Conservation (phyloP, 108 stramenopile genomes). For the Skeletonema grethae region DNA sequence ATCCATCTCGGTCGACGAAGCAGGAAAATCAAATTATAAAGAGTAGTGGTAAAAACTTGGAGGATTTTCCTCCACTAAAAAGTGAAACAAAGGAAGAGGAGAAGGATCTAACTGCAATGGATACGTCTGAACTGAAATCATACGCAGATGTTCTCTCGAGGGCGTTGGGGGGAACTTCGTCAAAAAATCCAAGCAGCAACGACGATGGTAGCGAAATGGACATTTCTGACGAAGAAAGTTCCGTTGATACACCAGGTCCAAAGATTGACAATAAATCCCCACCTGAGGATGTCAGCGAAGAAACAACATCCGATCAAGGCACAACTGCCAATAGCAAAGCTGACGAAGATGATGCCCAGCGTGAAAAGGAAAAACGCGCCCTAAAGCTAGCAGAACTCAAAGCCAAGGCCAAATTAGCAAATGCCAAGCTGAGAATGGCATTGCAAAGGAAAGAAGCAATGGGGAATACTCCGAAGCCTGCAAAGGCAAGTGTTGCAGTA, state of each 20-base stretch:
- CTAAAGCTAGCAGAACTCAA: constrained; percentile 47
- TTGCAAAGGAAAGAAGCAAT: constrained; percentile 19
- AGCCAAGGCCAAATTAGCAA: constrained; percentile 45
- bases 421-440: constrained; percentile 44
- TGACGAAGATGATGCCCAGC: not conserved
- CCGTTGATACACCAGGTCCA: not conserved
- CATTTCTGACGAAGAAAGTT: constrained; percentile 25
- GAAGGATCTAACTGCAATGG: constrained; percentile 14
- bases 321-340: not conserved
- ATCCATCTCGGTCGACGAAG: not conserved
- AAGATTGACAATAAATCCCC: not conserved
- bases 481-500: not conserved
- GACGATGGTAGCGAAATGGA: constrained; percentile 36
- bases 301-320: constrained; percentile 3
- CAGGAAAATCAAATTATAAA: not conserved
- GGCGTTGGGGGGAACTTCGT: constrained; percentile 7
- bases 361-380: constrained; percentile 27
- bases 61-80: not conserved
- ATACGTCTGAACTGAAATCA: constrained; percentile 24
- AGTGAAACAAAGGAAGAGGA: not conserved
- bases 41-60: not conserved
- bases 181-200: constrained; percentile 2
- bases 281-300: not conserved
- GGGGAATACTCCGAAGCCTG: not conserved
- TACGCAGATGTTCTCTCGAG: constrained; percentile 26